phyloP scores from a whole-genome alignment of 2,329 filamentous ascomycete species.

The Uncinocarpus reesii region DNA sequence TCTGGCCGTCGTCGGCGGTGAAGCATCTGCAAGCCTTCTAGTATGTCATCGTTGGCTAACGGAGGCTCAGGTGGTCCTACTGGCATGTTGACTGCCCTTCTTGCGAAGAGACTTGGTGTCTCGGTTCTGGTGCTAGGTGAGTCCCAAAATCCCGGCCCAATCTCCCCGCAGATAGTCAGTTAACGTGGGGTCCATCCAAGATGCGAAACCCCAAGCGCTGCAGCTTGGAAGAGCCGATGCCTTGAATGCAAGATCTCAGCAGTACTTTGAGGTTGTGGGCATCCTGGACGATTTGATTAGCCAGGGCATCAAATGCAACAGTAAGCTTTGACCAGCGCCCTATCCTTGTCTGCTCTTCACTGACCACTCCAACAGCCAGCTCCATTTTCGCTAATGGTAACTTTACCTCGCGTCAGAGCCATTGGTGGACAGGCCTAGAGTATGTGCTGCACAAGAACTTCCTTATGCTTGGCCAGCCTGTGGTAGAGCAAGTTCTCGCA shows the following conservation, averaged over 20 bases:
- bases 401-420: slow-evolving; percentile 1
- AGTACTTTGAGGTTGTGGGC: slow-evolving; percentile 3
- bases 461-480: slow-evolving; percentile 5
- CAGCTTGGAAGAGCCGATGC: slow-evolving; percentile 8
- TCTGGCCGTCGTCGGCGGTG: slow-evolving; percentile 3
- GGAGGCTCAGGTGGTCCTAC: background rate
- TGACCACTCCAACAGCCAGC: slow-evolving; percentile 1
- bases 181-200: background rate
- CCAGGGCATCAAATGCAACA: slow-evolving; percentile 4
- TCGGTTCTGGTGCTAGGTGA: slow-evolving; percentile 1
- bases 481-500: slow-evolving; percentile 4
- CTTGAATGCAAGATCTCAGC: slow-evolving; percentile 4
- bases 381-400: background rate
- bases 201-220: background rate
- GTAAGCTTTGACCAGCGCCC: background rate
- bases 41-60: background rate
- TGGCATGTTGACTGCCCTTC: slow-evolving; percentile 4
- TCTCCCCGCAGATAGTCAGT: background rate
- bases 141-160: too few species aligned
- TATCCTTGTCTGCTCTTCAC: background rate
- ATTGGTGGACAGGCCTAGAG: slow-evolving; percentile 3
- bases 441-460: slow-evolving; percentile 3
- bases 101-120: background rate
- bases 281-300: slow-evolving; percentile 4
- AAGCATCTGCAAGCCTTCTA: background rate